Evolutionary conservation across 2,329 filamentous ascomycete genomes (phyloP).

Genomic region (Diaporthe nobilis): DNA sequence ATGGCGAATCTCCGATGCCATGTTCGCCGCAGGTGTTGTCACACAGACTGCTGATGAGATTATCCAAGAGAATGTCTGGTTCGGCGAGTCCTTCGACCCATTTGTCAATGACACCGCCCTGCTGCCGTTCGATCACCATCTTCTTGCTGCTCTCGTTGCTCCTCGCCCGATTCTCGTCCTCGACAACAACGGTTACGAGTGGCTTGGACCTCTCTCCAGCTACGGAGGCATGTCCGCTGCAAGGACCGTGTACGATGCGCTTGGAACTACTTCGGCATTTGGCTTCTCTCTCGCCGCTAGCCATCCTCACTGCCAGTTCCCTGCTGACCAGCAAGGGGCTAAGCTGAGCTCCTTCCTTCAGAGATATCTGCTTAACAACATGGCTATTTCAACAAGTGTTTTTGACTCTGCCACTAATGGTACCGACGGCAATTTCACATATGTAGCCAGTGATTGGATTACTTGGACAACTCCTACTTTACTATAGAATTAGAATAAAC

Average conservation of each 20-base stretch:
- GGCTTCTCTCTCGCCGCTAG: conserved; percentile 10
- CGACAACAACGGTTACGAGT: conserved; percentile 65
- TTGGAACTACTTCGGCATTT: conserved; percentile 49
- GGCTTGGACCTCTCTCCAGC: conserved; percentile 63
- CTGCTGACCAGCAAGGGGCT: conserved; percentile 1
- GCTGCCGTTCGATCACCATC: conserved; percentile 65
- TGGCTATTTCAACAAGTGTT: not conserved
- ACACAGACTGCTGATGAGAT: conserved; percentile 56
- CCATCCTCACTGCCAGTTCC: conserved; percentile 3
- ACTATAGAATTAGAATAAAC: not conserved
- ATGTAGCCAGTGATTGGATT: not conserved
- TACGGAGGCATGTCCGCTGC: conserved; percentile 65
- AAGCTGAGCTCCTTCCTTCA: conserved; percentile 1
- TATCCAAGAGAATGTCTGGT: conserved; percentile 65
- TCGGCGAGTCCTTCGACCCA: conserved; percentile 56
- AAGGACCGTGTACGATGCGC: conserved; percentile 61
- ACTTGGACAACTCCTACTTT: conserved; percentile 6
- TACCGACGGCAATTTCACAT: not conserved
- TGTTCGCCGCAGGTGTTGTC: conserved; percentile 65
- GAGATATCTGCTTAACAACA: not conserved
- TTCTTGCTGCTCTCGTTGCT: conserved; percentile 63
- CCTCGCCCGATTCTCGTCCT: conserved; percentile 64
- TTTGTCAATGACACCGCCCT: conserved; percentile 54
- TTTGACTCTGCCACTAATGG: not conserved
- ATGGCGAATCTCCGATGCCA: conserved; percentile 60